Evolutionary conservation across 495 filamentous ascomycete genomes (phyloP), one percentile per base, ranked within the genome.

Genomic region (Melanomma pulvis-pyrius): DNA sequence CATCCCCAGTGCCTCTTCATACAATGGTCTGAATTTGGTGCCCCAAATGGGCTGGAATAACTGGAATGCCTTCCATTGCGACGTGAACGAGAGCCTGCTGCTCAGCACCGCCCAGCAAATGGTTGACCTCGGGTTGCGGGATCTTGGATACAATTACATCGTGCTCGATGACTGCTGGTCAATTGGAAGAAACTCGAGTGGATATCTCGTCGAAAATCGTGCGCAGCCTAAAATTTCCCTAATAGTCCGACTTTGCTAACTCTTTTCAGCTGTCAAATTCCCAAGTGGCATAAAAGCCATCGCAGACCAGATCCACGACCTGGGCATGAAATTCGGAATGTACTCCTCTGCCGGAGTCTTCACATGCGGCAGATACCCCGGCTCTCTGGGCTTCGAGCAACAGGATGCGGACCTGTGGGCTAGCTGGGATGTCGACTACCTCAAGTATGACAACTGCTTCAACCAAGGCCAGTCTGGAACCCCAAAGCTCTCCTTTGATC

Each of bases 361-460:
- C 59, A 84, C 82, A 21, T 82, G 79, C 58, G 79, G 70, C 4
- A 56, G 68, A 17, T 87, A 86, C 63, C 82, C 86, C 0, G 88
- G 87, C 2, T 83, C 79, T 62, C 69, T 88, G 12, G 86, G 84
- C 6, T 82, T 86, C 62, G 88, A 90, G 71, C 70, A 75, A 2
- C 78, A 82, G 11, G 88, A 90, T 74, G 88, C 87, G 0, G 65
- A 82, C 25, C 76, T 83, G 0, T 88, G 83, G 69, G 86, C 84
- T 1, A 79, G 79, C 15, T 90, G 87, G 87, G 86, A 84, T 0
- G 83, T 74, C 36, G 70, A 67, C 51, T 67, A 90, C 65, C 75
- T 89, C 30, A 91, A 91, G 74, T 90, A 90, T 67, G 88, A 91
- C 73, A 90, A 90, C 75, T 91, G 88, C 74, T 84, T 81, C 74